Percentiles rank a stretch among this genome's conserved stretches.
Conservation (phyloP, 805 yeast genomes). For the Starmerella cellae region DNA sequence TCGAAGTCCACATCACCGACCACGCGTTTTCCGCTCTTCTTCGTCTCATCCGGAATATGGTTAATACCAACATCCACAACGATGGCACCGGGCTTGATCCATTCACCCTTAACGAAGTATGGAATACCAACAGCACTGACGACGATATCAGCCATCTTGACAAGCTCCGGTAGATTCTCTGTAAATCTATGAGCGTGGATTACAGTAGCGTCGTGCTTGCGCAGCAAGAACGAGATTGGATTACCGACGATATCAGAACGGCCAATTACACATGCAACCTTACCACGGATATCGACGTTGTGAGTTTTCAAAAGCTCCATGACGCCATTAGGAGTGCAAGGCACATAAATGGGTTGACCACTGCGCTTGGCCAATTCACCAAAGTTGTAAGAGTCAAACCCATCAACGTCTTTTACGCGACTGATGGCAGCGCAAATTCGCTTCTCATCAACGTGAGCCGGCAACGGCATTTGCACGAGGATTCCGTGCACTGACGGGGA, state of each 20-base stretch:
- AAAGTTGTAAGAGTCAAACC: conserved; percentile 74
- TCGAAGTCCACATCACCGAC: conserved; percentile 85
- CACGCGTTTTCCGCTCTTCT: conserved; percentile 64
- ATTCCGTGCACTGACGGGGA: conserved; percentile 74
- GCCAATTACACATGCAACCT: conserved; percentile 81
- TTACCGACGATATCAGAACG: conserved; percentile 96
- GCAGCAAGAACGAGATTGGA: conserved; percentile 75
- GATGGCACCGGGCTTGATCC: conserved; percentile 77
- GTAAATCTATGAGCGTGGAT: conserved; percentile 76
- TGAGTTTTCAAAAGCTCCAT: conserved; percentile 63
- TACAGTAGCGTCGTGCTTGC: conserved; percentile 71
- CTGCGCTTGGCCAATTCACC: conserved; percentile 85
- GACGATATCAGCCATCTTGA: conserved; percentile 71
- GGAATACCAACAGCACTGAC: conserved; percentile 89
- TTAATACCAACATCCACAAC: conserved; percentile 94
- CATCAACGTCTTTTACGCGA: conserved; percentile 88
- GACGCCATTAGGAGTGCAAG: conserved; percentile 93
- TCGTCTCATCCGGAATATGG: conserved; percentile 59
- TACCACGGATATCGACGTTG: conserved; percentile 53
- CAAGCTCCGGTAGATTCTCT: conserved; percentile 41
- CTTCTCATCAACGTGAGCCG: conserved; percentile 66
- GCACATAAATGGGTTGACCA: conserved; percentile 69
- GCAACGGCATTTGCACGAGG: conserved; percentile 81
- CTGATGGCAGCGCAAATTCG: conserved; percentile 62
- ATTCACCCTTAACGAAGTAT: conserved; percentile 66